Percentiles rank a stretch among this genome's conserved stretches.
phyloP scores from a whole-genome alignment of 345 rosid genomes.

The Dimocarpus longan region DNA sequence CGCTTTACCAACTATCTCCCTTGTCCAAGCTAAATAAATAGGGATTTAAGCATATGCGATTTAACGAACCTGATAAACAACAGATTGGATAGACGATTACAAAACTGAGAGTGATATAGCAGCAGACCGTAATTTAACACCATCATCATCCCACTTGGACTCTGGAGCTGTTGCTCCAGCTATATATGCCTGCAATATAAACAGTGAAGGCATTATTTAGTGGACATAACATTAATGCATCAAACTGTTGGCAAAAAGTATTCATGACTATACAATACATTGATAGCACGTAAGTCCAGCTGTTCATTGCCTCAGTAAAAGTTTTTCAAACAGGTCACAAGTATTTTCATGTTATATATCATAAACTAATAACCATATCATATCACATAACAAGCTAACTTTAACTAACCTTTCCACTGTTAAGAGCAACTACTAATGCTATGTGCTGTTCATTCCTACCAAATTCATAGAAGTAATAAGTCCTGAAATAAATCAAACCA shows the following conservation, averaged over 20 bases:
- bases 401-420: conserved; percentile 73
- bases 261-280: neutral
- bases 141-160: conserved; percentile 81
- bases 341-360: neutral
- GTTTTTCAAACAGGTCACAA: neutral
- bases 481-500: conserved; percentile 50
- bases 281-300: too few species aligned
- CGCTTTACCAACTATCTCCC: neutral
- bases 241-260: neutral
- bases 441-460: conserved; percentile 74
- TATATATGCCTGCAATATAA: conserved; percentile 56
- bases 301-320: neutral
- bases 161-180: conserved; percentile 92
- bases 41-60: neutral
- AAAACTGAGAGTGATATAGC: conserved; percentile 66
- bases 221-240: neutral
- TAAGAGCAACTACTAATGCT: conserved; percentile 72
- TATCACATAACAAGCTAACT: neutral
- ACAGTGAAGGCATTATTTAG: neutral
- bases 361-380: neutral
- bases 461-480: conserved; percentile 86
- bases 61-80: conserved; percentile 23
- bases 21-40: conserved; percentile 6
- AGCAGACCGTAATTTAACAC: conserved; percentile 78
- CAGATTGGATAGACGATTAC: conserved; percentile 23